Evolutionary conservation across 1,139 yeast genomes (phyloP), one percentile per base, ranked within the genome.

Genomic region (Suhomyces chickasaworum): DNA sequence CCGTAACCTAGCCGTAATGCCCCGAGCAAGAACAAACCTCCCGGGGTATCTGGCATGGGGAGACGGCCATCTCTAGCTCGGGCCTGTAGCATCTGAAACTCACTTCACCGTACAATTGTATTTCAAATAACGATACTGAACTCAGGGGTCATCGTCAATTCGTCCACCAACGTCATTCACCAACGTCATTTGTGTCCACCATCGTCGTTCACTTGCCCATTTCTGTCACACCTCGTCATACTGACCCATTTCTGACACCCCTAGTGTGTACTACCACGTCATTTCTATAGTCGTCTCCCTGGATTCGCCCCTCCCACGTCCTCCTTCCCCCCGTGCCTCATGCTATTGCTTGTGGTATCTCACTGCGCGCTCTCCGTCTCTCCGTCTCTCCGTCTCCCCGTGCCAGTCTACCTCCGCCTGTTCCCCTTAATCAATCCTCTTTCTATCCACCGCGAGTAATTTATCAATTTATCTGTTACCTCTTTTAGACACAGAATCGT

Each of bases 381-480:
- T 29, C 32, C 32, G 18, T 29, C 32, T 29, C 32, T 17, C 32
- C 16, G 32, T 29, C 17, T 29, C 17, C 32, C 32, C 7, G 17
- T 13, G 9, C 32, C 32, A 29, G 32, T n/a, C n/a, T n/a, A n/a
- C n/a, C 36, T 33, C 36, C 36, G 23, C 23, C 37, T 33, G 25
- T 33, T 33, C 32, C 32, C 32, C 32, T 29, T 29, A 29, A 29
- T 29, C 32, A 3, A 13, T 29, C n/a, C n/a, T 25, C 16, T 13
- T 13, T 17, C 9, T 13, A 29, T 32, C 35, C 22, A 32, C 35
- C 34, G 35, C 35, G 35, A 32, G 12, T 29, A 13, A 29, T 6
- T 29, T 29, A 13, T 17, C 17, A 9, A 29, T 6, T 29, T 29
- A 13, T 17, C 17, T 13, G 32, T 29, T 29, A 32, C 35, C 35